Percentiles rank a stretch among this genome's conserved stretches.
phyloP scores from a whole-genome alignment of 2,329 filamentous ascomycete species.

The Pyricularia pennisetigena region DNA sequence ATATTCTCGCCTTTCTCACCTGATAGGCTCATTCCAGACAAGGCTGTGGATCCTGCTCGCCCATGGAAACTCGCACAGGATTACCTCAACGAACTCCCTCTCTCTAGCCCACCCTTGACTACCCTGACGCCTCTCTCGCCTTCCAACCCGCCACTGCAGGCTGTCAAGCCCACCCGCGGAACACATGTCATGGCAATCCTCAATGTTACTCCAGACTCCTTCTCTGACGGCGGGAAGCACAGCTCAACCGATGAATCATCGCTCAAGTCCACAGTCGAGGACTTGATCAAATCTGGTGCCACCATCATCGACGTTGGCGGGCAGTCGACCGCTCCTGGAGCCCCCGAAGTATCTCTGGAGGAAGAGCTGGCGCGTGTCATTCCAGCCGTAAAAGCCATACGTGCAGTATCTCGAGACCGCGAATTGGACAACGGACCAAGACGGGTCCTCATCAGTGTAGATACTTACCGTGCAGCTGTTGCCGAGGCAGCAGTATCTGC shows the following conservation, averaged over 20 bases:
- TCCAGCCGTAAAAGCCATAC: conserved; percentile 68
- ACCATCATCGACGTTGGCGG: conserved; percentile 88
- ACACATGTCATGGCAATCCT: conserved; percentile 90
- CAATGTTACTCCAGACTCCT: conserved; percentile 92
- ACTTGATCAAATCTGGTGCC: conserved; percentile 59
- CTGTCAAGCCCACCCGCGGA: conserved; percentile 44
- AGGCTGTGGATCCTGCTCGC: conserved; percentile 38
- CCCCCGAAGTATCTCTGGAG: conserved; percentile 54
- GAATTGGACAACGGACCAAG: neutral
- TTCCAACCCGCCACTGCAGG: conserved; percentile 43
- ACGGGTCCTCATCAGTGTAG: conserved; percentile 66
- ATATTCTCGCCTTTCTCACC: conserved; percentile 4
- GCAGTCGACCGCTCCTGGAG: conserved; percentile 78
- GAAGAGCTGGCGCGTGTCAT: conserved; percentile 74
- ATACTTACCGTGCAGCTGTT: conserved; percentile 84
- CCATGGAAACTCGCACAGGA: conserved; percentile 54
- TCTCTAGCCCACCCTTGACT: conserved; percentile 38
- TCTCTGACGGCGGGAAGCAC: conserved; percentile 78
- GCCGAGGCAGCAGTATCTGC: conserved; percentile 65
- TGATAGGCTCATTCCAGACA: conserved; percentile 43
- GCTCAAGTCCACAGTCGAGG: conserved; percentile 47
- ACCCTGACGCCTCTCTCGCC: conserved; percentile 46
- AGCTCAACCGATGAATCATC: conserved; percentile 28
- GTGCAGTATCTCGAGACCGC: conserved; percentile 50
- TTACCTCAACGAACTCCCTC: conserved; percentile 49